Evolutionary conservation across 2,329 filamentous ascomycete genomes (phyloP).

Genomic region (Thyridium curvatum): DNA sequence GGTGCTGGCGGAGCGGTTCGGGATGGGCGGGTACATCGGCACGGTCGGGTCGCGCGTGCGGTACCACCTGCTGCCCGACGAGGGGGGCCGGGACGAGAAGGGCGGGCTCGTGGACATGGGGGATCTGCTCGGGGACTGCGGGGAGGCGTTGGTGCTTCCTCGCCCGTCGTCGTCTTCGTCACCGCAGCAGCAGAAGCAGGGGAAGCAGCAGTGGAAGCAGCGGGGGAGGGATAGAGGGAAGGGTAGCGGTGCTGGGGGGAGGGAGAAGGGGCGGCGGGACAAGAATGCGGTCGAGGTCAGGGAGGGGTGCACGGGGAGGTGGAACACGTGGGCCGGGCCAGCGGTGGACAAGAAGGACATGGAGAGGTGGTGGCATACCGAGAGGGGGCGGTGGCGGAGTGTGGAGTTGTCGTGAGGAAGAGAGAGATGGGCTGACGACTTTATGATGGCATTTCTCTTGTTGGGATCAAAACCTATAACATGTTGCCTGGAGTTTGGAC

Average conservation of each 20-base stretch:
- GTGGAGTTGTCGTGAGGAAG: slow-evolving; percentile 17
- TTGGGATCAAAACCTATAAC: no score
- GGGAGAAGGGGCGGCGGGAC: slow-evolving; percentile 2
- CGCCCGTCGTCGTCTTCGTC: no score
- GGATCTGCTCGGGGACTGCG: slow-evolving; percentile 41
- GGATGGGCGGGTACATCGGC: slow-evolving; percentile 57
- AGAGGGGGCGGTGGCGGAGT: slow-evolving; percentile 23
- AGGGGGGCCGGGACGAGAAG: slow-evolving; percentile 47
- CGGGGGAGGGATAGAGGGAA: slow-evolving; percentile 5
- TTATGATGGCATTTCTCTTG: no score
- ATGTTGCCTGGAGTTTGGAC: no score
- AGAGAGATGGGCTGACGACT: not conserved
- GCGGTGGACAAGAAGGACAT: slow-evolving; percentile 24
- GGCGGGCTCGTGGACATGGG: slow-evolving; percentile 48
- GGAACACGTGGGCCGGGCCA: slow-evolving; percentile 20
- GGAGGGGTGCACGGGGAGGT: slow-evolving; percentile 23
- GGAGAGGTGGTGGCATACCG: slow-evolving; percentile 26
- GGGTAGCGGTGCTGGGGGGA: not conserved
- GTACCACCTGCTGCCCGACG: slow-evolving; percentile 55
- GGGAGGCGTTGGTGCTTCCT: slow-evolving; percentile 28
- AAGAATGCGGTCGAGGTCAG: slow-evolving; percentile 4
- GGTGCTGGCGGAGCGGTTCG: slow-evolving; percentile 41
- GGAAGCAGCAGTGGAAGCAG: slow-evolving; percentile 12
- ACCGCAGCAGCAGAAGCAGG: slow-evolving; percentile 1
- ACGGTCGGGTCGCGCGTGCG: slow-evolving; percentile 48